phyloP scores from a whole-genome alignment of 768 basidiomycete species.

The Hericium alpestre region DNA sequence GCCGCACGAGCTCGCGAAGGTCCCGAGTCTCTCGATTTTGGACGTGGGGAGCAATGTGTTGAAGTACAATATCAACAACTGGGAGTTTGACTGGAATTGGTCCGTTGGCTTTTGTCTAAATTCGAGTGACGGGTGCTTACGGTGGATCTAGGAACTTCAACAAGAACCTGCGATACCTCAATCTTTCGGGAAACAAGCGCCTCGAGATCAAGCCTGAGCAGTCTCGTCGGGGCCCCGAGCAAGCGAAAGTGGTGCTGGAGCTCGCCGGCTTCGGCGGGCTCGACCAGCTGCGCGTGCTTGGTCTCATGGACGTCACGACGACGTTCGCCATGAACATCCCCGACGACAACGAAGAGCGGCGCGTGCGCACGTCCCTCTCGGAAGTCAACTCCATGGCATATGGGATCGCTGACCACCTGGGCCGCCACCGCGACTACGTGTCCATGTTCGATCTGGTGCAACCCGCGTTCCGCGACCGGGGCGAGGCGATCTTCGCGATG shows the following conservation, averaged over 20 bases:
- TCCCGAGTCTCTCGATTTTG: slow-evolving; percentile 65
- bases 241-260: slow-evolving; percentile 11
- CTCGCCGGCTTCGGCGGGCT: slow-evolving; percentile 84
- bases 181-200: slow-evolving; percentile 93
- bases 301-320: slow-evolving; percentile 92
- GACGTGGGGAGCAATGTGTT: slow-evolving; percentile 91
- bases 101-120: slow-evolving; percentile 26
- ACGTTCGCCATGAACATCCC: slow-evolving; percentile 53
- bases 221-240: slow-evolving; percentile 23
- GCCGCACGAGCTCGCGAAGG: slow-evolving; percentile 81
- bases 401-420: slow-evolving; percentile 90
- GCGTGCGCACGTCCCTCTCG: slow-evolving; percentile 83
- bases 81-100: slow-evolving; percentile 99
- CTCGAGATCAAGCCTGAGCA: slow-evolving; percentile 85
- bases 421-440: slow-evolving; percentile 64
- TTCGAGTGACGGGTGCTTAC: not conserved
- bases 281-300: slow-evolving; percentile 76
- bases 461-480: slow-evolving; percentile 67
- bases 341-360: slow-evolving; percentile 78
- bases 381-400: slow-evolving; percentile 90
- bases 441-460: slow-evolving; percentile 91
- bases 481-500: slow-evolving; percentile 91
- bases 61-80: slow-evolving; percentile 96
- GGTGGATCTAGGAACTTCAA: slow-evolving; percentile 79
- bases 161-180: slow-evolving; percentile 83